Percentiles rank a stretch among this genome's conserved stretches.
phyloP scores from a whole-genome alignment of 805 yeast genomes.

The Ogataea populi-albae region DNA sequence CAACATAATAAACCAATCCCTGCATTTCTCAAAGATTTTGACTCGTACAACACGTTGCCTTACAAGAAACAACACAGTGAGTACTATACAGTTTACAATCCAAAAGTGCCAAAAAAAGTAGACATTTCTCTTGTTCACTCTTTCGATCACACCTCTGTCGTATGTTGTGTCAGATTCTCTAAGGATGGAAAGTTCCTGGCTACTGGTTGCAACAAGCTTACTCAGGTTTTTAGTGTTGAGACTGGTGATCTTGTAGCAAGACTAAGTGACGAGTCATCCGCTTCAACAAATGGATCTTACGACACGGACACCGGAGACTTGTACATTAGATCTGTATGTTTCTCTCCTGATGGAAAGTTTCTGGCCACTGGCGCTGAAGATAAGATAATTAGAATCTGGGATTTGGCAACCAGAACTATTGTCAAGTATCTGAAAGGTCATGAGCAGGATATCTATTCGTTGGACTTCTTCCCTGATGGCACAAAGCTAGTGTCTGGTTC shows the following conservation, averaged over 20 bases:
- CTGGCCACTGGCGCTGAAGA: constrained; percentile 94
- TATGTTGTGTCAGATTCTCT: constrained; percentile 93
- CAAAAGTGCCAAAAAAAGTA: constrained; percentile 68
- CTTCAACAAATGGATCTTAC: constrained; percentile 41
- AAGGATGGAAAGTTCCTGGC: constrained; percentile 90
- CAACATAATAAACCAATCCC: constrained; percentile 74
- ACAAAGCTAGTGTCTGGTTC: constrained; percentile 90
- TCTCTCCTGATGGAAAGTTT: constrained; percentile 91
- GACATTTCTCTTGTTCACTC: constrained; percentile 90
- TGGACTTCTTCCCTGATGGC: constrained; percentile 94
- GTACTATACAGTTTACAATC: constrained; percentile 87
- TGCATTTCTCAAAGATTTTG: constrained; percentile 76
- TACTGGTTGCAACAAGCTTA: constrained; percentile 94
- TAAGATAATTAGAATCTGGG: constrained; percentile 93
- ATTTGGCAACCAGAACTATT: constrained; percentile 77
- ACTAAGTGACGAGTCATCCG: constrained; percentile 72
- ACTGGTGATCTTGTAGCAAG: constrained; percentile 88
- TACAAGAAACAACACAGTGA: constrained; percentile 80
- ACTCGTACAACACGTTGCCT: constrained; percentile 70
- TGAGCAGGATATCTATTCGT: constrained; percentile 95
- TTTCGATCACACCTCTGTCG: constrained; percentile 89
- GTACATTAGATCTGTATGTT: constrained; percentile 92
- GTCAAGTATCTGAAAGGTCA: constrained; percentile 88
- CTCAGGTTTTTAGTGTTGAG: constrained; percentile 89
- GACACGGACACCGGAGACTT: constrained; percentile 75